Evolutionary conservation across 2,329 filamentous ascomycete genomes (phyloP).

Genomic region (Podosphaera aphanis): DNA sequence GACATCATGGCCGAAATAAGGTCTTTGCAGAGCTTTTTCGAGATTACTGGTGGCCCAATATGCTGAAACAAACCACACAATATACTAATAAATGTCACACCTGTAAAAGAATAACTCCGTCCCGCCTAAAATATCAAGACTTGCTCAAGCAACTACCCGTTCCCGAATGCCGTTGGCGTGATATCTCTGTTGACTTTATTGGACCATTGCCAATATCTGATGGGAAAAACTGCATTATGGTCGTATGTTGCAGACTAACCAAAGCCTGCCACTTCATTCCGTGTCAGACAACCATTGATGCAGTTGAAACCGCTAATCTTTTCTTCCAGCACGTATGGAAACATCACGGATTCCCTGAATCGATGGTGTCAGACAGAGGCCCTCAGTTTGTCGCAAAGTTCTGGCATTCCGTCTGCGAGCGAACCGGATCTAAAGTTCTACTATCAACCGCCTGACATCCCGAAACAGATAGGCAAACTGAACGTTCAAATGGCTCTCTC

Average conservation of each 20-base stretch:
- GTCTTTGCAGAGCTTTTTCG: no score
- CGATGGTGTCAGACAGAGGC: not conserved
- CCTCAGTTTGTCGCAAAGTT: not conserved
- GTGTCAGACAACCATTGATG: not conserved
- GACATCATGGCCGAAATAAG: no score
- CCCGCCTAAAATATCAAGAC: not conserved
- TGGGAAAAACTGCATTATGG: not conserved
- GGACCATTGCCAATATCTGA: not conserved
- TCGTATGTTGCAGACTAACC: not conserved
- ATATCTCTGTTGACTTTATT: not conserved
- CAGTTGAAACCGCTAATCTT: not conserved
- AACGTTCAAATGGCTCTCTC: not conserved
- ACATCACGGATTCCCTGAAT: not conserved
- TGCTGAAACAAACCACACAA: not conserved
- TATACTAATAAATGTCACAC: not conserved
- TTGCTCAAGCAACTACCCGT: not conserved
- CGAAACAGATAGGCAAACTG: not conserved
- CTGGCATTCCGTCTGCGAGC: not conserved
- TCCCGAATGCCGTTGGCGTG: not conserved
- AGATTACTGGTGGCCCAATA: no score
- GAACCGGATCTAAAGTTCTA: not conserved
- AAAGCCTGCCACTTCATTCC: conserved; percentile 1
- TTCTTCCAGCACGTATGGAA: not conserved
- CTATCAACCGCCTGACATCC: not conserved
- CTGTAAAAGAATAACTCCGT: not conserved